Conservation (phyloP, 352 stramenopile species). For the Phytophthora pluvialis region DNA sequence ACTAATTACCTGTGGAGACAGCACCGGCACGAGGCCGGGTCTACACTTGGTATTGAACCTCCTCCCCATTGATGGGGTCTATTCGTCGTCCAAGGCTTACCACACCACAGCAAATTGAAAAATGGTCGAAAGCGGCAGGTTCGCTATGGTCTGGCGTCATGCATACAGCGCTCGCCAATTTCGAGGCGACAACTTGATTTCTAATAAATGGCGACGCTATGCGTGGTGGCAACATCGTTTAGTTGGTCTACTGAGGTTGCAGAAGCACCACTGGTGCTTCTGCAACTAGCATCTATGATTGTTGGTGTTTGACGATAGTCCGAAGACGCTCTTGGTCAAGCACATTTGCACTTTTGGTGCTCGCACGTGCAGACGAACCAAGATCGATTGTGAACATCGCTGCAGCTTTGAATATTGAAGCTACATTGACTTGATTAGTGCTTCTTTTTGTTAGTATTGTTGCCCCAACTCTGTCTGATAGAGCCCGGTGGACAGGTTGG, state of each 20-base stretch:
- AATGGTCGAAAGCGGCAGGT: conserved; percentile 9
- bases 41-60: background rate
- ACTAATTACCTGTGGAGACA: background rate
- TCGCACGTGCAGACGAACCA: conserved; percentile 8
- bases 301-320: too few species aligned
- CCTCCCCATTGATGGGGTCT: conserved; percentile 17
- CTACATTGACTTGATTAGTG: conserved; percentile 27
- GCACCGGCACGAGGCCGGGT: background rate
- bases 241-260: too few species aligned
- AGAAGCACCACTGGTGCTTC: too few species aligned
- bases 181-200: conserved; percentile 25
- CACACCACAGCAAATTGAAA: conserved; percentile 1
- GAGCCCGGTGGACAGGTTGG: conserved; percentile 17
- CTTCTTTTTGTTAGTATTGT: background rate
- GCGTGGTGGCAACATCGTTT: too few species aligned
- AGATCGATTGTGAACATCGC: background rate
- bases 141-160: conserved; percentile 16
- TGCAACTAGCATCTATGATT: too few species aligned
- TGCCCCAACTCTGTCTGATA: conserved; percentile 28
- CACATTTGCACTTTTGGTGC: background rate
- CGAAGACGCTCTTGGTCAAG: too few species aligned
- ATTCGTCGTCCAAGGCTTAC: conserved; percentile 4
- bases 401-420: conserved; percentile 28
- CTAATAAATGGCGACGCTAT: conserved; percentile 12
- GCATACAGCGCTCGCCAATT: conserved; percentile 1